Evolutionary conservation across 306 rosid genomes (phyloP), one percentile per base, ranked within the genome.

Genomic region (Herpetospermum pedunculosum): DNA sequence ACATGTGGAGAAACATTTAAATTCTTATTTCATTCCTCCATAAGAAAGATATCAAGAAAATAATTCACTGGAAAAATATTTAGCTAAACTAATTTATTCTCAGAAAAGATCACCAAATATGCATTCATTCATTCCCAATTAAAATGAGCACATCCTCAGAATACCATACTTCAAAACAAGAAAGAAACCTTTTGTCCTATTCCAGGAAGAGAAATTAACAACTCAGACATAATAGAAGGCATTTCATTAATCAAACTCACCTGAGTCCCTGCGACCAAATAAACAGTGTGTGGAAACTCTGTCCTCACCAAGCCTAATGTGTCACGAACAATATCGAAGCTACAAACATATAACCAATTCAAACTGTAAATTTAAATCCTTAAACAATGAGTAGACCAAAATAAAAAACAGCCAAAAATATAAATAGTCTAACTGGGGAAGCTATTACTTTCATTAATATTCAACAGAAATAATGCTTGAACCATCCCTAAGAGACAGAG

Each of bases 241-340:
- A 11, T 50, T 18, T 9, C 37, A 37, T 6, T 40, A 69, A 52
- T 60, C 77, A 73, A 64, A 30, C 79, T 82, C 74, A 94, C 96
- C 92, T 94, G 99, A 71, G 99, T 91, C 75, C 99, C 99, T 6
- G 99, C 84, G 54, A 94, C 79, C 73, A 94, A 83, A 81, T 89
- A 94, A 21, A 87, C 84, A 0, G 92, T 83, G 62, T 94, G 97
- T 1, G 96, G 95, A 82, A 91, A 94, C 73, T 89, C 97, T 30
- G 87, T 88, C 50, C 92, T 87, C 59, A 85, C 89, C 75, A 94
- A 75, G 15, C 97, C 97, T 79, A 88, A 55, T 9, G 90, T 76
- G 72, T 91, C 99, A 52, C 84, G 87, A 6, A 94, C 77, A 78
- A 91, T 85, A 81, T 94, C 99, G 14, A 94, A 94, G 84, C 97